These are phyloP conservation scores for Gillenia trifoliata DNA, from an alignment of 306 rosid species.

Conservation along the genomic window DNA sequence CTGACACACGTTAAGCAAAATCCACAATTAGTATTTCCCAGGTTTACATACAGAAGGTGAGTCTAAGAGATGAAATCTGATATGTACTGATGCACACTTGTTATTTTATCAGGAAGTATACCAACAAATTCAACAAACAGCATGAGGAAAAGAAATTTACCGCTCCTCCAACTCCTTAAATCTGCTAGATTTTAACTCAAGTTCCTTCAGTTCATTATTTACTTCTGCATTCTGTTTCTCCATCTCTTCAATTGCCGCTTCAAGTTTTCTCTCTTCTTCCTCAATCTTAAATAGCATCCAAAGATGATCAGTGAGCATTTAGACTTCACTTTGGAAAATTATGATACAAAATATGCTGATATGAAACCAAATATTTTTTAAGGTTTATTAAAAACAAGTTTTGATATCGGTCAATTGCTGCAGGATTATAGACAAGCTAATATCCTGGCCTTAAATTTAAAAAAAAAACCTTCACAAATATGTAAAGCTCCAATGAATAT, in stretches of 20 bases:
- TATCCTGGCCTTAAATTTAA: neutral
- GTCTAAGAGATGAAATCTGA: neutral
- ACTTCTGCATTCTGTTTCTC: slow-evolving; percentile 75
- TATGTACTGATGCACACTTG: neutral
- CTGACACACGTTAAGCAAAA: slow-evolving; percentile 41
- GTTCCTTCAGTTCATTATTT: slow-evolving; percentile 73
- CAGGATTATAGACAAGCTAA: neutral
- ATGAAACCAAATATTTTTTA: neutral
- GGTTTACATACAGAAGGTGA: slow-evolving; percentile 3
- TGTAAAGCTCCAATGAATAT: neutral
- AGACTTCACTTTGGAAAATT: slow-evolving; percentile 21
- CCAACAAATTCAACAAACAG: neutral
- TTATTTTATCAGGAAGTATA: slow-evolving; percentile 17
- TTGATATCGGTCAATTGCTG: neutral
- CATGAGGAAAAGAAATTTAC: slow-evolving; percentile 39
- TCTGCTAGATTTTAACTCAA: slow-evolving; percentile 69
- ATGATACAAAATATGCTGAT: slow-evolving; percentile 15
- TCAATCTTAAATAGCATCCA: slow-evolving; percentile 56
- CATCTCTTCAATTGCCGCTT: slow-evolving; percentile 78
- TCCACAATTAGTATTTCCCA: slow-evolving; percentile 20
- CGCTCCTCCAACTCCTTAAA: slow-evolving; percentile 89
- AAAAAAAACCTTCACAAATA: neutral
- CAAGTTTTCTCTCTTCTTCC: slow-evolving; percentile 91
- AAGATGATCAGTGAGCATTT: slow-evolving; percentile 20
- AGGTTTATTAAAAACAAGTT: neutral